Evolutionary conservation across 306 rosid genomes (phyloP).

Genomic region (Leucaena leucocephala): DNA sequence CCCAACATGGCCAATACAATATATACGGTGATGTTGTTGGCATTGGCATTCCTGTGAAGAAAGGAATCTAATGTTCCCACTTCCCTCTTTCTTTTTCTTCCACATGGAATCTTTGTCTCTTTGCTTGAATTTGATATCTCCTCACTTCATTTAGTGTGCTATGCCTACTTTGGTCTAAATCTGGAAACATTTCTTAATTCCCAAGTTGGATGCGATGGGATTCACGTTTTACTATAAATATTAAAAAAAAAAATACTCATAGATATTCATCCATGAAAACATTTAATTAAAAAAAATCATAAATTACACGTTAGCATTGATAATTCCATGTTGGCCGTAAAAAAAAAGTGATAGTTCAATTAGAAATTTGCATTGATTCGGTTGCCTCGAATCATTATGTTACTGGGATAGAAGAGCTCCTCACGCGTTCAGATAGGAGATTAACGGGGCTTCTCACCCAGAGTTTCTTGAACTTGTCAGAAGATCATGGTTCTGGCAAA

Average conservation of each 20-base stretch:
- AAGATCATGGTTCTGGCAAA: neutral
- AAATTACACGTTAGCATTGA: neutral
- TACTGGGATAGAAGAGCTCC: no score
- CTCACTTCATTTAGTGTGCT: conserved; percentile 36
- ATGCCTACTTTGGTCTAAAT: conserved; percentile 27
- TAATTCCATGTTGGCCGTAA: neutral
- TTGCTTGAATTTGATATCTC: conserved; percentile 40
- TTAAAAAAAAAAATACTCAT: no score
- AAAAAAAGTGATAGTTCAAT: no score
- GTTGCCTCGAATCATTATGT: no score
- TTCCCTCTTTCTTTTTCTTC: conserved; percentile 37
- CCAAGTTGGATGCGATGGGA: conserved; percentile 25
- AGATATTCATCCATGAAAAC: neutral
- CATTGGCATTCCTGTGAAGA: conserved; percentile 50
- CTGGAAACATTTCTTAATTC: conserved; percentile 15
- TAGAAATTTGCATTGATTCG: no score
- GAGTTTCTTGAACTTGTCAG: neutral
- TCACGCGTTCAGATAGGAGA: neutral
- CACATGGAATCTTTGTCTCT: conserved; percentile 49
- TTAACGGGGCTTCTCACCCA: neutral
- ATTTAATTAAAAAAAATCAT: neutral
- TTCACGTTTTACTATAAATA: neutral
- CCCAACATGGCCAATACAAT: conserved; percentile 40
- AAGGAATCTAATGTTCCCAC: conserved; percentile 58
- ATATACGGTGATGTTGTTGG: conserved; percentile 37